phyloP scores from a whole-genome alignment of 768 basidiomycete species.

The Suillus americanus region DNA sequence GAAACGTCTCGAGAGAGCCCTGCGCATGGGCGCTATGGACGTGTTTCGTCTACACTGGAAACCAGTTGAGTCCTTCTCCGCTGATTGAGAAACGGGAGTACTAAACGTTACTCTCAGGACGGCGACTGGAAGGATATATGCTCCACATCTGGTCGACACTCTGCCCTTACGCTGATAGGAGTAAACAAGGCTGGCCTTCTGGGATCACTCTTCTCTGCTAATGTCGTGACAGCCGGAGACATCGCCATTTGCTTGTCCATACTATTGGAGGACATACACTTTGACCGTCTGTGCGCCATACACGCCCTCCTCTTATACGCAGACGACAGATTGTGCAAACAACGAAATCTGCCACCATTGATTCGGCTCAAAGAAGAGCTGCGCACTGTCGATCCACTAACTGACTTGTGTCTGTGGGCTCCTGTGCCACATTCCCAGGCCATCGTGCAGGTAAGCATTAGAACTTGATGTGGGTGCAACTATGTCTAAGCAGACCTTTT shows the following conservation, averaged over 20 bases:
- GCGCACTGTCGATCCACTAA: conserved; percentile 8
- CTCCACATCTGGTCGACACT: conserved; percentile 1
- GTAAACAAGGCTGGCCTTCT: conserved; percentile 33
- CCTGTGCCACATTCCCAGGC: conserved; percentile 14
- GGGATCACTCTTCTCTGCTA: conserved; percentile 30
- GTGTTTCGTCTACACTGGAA: conserved; percentile 15
- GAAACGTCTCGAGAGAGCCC: conserved; percentile 5
- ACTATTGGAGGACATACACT: conserved; percentile 17
- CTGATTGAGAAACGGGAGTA: neutral
- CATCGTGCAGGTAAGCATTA: conserved; percentile 20
- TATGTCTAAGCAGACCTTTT: conserved; percentile 4
- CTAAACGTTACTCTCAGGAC: conserved; percentile 14
- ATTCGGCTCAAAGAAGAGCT: conserved; percentile 20
- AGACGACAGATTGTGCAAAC: conserved; percentile 33
- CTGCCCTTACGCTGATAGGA: conserved; percentile 15
- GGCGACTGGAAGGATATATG: conserved; percentile 11
- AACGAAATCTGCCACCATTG: conserved; percentile 17
- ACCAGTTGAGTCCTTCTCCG: conserved; percentile 2
- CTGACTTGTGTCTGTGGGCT: conserved; percentile 24
- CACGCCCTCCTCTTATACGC: conserved; percentile 34
- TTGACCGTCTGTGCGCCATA: conserved; percentile 33
- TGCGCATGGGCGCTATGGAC: conserved; percentile 11
- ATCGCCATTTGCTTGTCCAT: conserved; percentile 29
- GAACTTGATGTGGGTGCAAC: neutral
- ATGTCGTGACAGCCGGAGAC: conserved; percentile 26